phyloP scores from a whole-genome alignment of 305 asterid species.

The Caryopteris hybrid region DNA sequence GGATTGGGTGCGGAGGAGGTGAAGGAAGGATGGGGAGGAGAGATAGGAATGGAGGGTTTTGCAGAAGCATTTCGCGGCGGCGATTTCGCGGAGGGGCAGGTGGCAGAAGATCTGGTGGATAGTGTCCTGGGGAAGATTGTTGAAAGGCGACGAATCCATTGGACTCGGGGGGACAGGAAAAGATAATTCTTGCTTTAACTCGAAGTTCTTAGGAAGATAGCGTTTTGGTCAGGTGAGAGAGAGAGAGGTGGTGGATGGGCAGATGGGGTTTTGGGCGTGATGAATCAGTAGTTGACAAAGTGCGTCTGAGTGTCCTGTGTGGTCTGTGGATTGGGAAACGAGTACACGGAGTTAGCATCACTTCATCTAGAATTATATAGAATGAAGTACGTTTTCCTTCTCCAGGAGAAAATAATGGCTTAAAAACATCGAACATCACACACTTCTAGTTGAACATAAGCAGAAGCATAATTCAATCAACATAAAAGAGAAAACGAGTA shows the following conservation, averaged over 20 bases:
- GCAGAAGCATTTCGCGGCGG: constrained; percentile 69
- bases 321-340: background rate
- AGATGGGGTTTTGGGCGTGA: background rate
- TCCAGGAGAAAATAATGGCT: no score
- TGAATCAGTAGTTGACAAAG: no score
- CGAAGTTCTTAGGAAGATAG: background rate
- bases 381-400: no score
- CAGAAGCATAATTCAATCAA: no score
- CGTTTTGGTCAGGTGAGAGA: background rate
- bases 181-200: no score
- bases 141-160: constrained; percentile 80
- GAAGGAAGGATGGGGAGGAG: constrained; percentile 63
- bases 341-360: no score
- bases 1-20: constrained; percentile 52
- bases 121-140: constrained; percentile 69
- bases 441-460: no score
- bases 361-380: no score
- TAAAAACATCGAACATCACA: no score
- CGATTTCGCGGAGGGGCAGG: constrained; percentile 72
- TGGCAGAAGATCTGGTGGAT: constrained; percentile 72
- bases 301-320: background rate
- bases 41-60: constrained; percentile 49
- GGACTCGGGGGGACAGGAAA: background rate
- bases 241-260: background rate
- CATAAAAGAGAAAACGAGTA: no score